A percentile compares a stretch with the other conserved stretches of the same genome.
Evolutionary conservation across 192 early-diverging fungal species (phyloP).

Genomic region (Coemansia sp.): DNA sequence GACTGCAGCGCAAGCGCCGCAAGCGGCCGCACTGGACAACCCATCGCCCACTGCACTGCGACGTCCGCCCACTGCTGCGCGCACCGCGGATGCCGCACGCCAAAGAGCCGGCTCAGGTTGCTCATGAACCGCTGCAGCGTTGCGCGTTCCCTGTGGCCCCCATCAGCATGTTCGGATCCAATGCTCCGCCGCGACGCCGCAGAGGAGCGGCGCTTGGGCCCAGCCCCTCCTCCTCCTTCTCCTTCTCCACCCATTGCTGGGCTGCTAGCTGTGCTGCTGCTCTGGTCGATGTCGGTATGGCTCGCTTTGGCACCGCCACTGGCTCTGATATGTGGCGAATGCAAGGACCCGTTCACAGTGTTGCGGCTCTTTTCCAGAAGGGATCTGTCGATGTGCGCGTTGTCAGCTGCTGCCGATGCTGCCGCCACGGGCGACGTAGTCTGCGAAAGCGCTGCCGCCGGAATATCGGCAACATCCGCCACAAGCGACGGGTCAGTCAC

Average conservation of each 20-base stretch:
- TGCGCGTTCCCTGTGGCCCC: slow-evolving; percentile 18
- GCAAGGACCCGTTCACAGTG: not conserved
- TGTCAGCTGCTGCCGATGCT: not conserved
- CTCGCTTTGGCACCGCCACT: not conserved
- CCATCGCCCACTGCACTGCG: slow-evolving; percentile 51
- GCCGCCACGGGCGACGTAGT: slow-evolving; percentile 15
- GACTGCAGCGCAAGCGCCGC: slow-evolving; percentile 33
- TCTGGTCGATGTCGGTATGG: not conserved
- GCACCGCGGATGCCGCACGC: slow-evolving; percentile 21
- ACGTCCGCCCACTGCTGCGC: slow-evolving; percentile 43
- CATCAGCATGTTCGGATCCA: slow-evolving; percentile 14
- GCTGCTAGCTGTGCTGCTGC: not conserved
- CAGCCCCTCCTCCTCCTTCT: too few species aligned
- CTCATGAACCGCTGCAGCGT: slow-evolving; percentile 37
- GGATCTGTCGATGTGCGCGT: not conserved
- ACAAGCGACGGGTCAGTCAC: slow-evolving; percentile 38
- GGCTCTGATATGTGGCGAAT: not conserved
- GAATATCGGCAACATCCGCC: slow-evolving; percentile 41
- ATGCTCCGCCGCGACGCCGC: slow-evolving; percentile 27
- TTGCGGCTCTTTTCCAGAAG: not conserved
- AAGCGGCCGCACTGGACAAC: slow-evolving; percentile 38
- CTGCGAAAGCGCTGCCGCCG: slow-evolving; percentile 24
- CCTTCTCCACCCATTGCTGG: not conserved
- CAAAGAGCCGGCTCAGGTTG: slow-evolving; percentile 41
- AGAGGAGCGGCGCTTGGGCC: slow-evolving; percentile 19